Base-by-base conservation (phyloP, 192 early-diverging fungal genomes). In the Linderina pennispora region DNA sequence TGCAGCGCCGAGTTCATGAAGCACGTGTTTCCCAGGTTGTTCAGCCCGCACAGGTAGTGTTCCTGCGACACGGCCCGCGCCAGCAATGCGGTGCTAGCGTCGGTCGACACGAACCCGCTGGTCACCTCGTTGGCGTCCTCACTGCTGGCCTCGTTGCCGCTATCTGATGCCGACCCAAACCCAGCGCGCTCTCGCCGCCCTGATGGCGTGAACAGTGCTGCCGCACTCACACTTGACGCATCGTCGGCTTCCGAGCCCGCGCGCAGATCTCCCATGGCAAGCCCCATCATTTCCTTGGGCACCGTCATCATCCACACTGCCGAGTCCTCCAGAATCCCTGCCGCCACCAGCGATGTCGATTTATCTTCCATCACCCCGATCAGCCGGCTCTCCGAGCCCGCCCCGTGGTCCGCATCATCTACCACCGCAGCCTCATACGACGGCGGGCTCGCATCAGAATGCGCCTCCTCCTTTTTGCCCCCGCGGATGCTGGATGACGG, bases 1-100 rank as follows among this genome's bases (percentile, higher is more conserved):
- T 93, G 90, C n/a, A 93, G 56, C 8, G 86, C 88, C 5, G 86
- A 86, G 65, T 90, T 91, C 90, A 92, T 92, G 51, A 86, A 92
- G 68, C 90, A 92, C 0, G 90, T 91, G 56, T 92, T 92, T 8
- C 90, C 90, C n/a, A 92, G 59, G 54, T 92, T 92, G 34, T 61
- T 63, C 39, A 92, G 74, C 2, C 90, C 90, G 47, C 77, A 81
- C 3, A 77, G 52, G 31, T 80, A 82, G 28, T 66, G 64, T 22
- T 33, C 50, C 3, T 50, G 49, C 7, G 55, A 9, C 8, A 20
- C 23, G 10, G 52, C 8, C 4, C 10, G 22, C 14, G 50, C 43
- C 7, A 23, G 38, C 22, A 22, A 41, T 19, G 40, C 23, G 42
- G 34, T 8, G 10, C 26, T 23, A 1, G 43, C 11, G 13, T 43